Base-by-base conservation (phyloP, 805 yeast species). In the Starmera dryadoides region DNA sequence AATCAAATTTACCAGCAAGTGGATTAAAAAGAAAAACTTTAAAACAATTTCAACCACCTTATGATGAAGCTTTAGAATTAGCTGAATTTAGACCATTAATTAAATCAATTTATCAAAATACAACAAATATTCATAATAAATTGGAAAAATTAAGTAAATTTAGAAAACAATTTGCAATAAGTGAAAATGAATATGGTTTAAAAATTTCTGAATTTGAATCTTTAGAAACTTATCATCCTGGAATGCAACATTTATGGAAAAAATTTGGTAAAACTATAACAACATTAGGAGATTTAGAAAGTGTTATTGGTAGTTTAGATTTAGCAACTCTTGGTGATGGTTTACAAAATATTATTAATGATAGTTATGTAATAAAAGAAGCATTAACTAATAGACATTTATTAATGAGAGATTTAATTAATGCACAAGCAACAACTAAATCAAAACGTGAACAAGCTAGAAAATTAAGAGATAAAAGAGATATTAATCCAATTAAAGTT, bases 41-140 rank as follows among this genome's bases (percentile, higher is more conserved):
- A 53, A 93, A 93, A 59, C 98, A 93, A 58, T 71, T 89, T 34
- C 81, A 85, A 32, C 86, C 95, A 2, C 98, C 98, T 1, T 86
- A 81, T 52, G 98, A 91, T 60, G 91, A 86, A 31, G 81, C 79
- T 35, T 71, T 74, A 20, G 93, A 82, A 44, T 69, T 93, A 44
- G 88, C 93, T 0, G 83, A 77, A 37, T 87, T 89, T 58, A 68
- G 98, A 45, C 98, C 98, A 1, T 55, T 82, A 57, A 81, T 89
- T 30, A 93, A 93, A 61, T 71, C 81, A 9, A 69, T 86, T 12
- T 86, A 86, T 57, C 68, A 79, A 38, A 62, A 62, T 19, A 63
- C 81, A 2, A 77, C 71, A 42, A 71, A 68, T n/a, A 55, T 71
- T 6, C 63, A 65, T 36, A 59, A 58, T n/a, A 80, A 74, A 51